Base-by-base conservation (phyloP, 495 filamentous ascomycete genomes). In the Platismatia glauca region DNA sequence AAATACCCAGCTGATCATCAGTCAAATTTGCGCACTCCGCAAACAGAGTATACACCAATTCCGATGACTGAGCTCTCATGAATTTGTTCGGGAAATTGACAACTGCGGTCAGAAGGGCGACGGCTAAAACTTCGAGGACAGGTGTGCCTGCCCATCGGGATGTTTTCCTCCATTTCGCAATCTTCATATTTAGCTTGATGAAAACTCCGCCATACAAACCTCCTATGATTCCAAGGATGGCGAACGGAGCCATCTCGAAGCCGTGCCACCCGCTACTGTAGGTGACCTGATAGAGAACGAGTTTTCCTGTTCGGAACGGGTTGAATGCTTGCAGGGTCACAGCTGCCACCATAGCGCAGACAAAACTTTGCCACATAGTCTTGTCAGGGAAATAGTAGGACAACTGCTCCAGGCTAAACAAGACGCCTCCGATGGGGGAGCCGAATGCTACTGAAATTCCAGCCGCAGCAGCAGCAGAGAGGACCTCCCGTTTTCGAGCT, bases 341-440 rank as follows among this genome's bases (percentile, higher is more conserved):
- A 20, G 95, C 92, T 20, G 94, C 94, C 15, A 96, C 88, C 92
- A 97, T 97, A 69, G 94, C 94, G 68, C 93, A 96, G 22, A 98
- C 94, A 75, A 98, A 97, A 71, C 90, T 95, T 71, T 97, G 93
- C 94, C 94, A 98, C 94, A 98, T 98, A 1, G 94, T 96, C 72
- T 97, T 97, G 70, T 98, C 94, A 2, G 94, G 94, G 66, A 98
- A 98, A 73, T 97, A 98, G 76, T 97, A 98, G 3, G 91, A 95
- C 16, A 98, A 76, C 81, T 97, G 93, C 82, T 98, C 94, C 33
- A 98, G 79, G 74, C 89, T 94, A 78, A 98, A 95, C 7, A 95
- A 75, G 22, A 95, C 90, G 27, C 90, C 90, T 35, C 94, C 94
- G 62, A 98, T 96, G 37, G 94, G 94, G 13, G 95, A 92, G 31